Evolutionary conservation across 1,139 yeast species (phyloP), one percentile per base, ranked within the genome.

Genomic region (Pichia sp.): DNA sequence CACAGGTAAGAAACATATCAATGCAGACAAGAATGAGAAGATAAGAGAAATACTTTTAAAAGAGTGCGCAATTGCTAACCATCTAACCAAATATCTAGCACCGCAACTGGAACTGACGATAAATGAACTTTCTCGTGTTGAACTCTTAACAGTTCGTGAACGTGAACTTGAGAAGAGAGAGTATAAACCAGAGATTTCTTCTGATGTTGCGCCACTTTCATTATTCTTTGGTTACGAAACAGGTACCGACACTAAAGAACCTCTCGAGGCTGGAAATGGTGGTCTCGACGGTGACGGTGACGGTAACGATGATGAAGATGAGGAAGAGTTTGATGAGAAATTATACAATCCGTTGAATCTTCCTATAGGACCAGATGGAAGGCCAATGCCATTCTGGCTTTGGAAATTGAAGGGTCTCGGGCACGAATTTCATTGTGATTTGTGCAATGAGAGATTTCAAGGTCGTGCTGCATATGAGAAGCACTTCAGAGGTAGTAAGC

Each of bases 301-400:
- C 4, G 46, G 46, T 5, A 51, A 46, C 7, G 31, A 15, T 3
- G 52, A 34, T 7, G 50, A 39, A 1, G 52, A 43, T 3, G 48
- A 48, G 2, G 51, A 50, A 4, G 49, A 42, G 7, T 49, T 45
- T 9, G 56, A 52, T n/a, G 56, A 53, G 39, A 33, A 29, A 9
- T 21, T 39, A n/a, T 40, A 38, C 22, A 66, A 64, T 37, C 74
- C 80, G 6, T 64, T 75, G 39, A 75, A 80, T 42, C 58, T 85
- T 37, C 95, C 96, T 0, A 45, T 85, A 1, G 97, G 95, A 0
- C 72, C 85, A 24, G 96, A 88, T 58, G 97, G 97, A 0, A 72
- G 72, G 28, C 96, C 97, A 0, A 86, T 91, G 27, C 98, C 98
- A 1, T 76, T 69, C 41, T 91, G 99, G 99, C 63, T 91, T 21